These are phyloP conservation scores for Candida maltosa DNA, from an alignment of 805 yeast genomes.

Conservation along the genomic window DNA sequence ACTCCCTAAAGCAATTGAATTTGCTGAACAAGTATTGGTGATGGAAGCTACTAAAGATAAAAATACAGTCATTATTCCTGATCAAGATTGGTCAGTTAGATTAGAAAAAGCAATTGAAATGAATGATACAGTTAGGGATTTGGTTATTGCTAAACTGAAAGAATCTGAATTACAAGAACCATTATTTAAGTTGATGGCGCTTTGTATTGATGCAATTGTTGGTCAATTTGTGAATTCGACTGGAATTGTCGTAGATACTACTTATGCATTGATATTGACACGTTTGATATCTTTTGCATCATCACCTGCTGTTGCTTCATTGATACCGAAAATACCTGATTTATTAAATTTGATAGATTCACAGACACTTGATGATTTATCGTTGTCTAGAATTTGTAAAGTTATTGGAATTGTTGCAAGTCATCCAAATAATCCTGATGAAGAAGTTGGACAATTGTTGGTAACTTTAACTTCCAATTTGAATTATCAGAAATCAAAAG, in stretches of 20 bases:
- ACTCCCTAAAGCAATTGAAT: slow-evolving; percentile 43
- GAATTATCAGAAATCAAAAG: slow-evolving; percentile 8
- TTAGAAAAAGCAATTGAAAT: slow-evolving; percentile 65
- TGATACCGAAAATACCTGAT: slow-evolving; percentile 14
- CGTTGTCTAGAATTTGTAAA: slow-evolving; percentile 35
- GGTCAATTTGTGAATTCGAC: slow-evolving; percentile 16
- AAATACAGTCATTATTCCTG: slow-evolving; percentile 56
- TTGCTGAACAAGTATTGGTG: slow-evolving; percentile 56
- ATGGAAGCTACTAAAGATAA: slow-evolving; percentile 59
- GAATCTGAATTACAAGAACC: slow-evolving; percentile 15
- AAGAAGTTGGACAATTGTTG: slow-evolving; percentile 1
- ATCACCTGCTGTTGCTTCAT: slow-evolving; percentile 16
- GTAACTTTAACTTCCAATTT: slow-evolving; percentile 8
- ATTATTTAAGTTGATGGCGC: slow-evolving; percentile 19
- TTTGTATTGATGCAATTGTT: slow-evolving; percentile 35
- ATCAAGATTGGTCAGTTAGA: slow-evolving; percentile 72
- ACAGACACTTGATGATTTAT: slow-evolving; percentile 17
- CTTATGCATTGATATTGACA: slow-evolving; percentile 36
- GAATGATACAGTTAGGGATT: slow-evolving; percentile 48
- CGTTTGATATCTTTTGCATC: slow-evolving; percentile 31
- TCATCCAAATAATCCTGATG: slow-evolving; percentile 25
- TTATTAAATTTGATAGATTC: slow-evolving; percentile 23
- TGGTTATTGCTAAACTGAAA: slow-evolving; percentile 19
- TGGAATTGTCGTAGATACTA: slow-evolving; percentile 15
- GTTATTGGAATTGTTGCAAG: slow-evolving; percentile 49